Conservation (phyloP, 1,139 yeast species). For the Suhomyces anneliseae region DNA sequence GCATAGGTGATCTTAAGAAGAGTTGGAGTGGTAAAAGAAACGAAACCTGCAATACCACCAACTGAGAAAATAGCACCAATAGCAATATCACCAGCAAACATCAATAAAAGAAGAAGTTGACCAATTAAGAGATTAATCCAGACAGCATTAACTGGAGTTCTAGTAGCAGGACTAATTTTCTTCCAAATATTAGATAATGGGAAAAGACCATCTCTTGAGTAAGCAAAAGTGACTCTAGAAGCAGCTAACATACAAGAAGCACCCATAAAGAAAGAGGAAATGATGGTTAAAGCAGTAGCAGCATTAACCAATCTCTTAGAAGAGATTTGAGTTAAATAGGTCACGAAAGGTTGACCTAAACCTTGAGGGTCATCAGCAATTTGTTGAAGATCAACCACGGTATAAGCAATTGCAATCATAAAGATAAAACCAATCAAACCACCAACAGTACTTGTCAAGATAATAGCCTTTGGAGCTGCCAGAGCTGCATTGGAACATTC, state of each 20-base stretch:
- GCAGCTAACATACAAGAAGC: slow-evolving; percentile 71
- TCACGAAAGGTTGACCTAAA: slow-evolving; percentile 67
- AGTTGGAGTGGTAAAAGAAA: slow-evolving; percentile 71
- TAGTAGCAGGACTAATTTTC: slow-evolving; percentile 53
- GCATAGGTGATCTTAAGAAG: slow-evolving; percentile 60
- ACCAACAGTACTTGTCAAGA: slow-evolving; percentile 61
- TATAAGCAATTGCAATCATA: slow-evolving; percentile 66
- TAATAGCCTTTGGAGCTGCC: slow-evolving; percentile 68
- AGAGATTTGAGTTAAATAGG: slow-evolving; percentile 55
- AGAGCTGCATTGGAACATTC: slow-evolving; percentile 66
- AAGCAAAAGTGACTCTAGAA: slow-evolving; percentile 67
- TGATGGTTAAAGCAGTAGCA: slow-evolving; percentile 58
- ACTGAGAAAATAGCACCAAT: slow-evolving; percentile 76
- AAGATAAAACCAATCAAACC: slow-evolving; percentile 63
- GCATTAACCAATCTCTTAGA: slow-evolving; percentile 46
- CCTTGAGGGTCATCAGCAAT: slow-evolving; percentile 51
- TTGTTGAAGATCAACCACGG: slow-evolving; percentile 53
- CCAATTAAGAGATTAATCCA: slow-evolving; percentile 63
- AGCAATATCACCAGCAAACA: slow-evolving; percentile 69
- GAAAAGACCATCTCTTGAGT: slow-evolving; percentile 69
- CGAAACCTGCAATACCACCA: slow-evolving; percentile 72
- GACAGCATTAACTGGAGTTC: slow-evolving; percentile 71
- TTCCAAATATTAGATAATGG: slow-evolving; percentile 59
- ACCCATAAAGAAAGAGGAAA: slow-evolving; percentile 67
- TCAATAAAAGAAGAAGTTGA: slow-evolving; percentile 53